Base-by-base conservation (phyloP, 768 basidiomycete genomes). In the Suillus paluster region DNA sequence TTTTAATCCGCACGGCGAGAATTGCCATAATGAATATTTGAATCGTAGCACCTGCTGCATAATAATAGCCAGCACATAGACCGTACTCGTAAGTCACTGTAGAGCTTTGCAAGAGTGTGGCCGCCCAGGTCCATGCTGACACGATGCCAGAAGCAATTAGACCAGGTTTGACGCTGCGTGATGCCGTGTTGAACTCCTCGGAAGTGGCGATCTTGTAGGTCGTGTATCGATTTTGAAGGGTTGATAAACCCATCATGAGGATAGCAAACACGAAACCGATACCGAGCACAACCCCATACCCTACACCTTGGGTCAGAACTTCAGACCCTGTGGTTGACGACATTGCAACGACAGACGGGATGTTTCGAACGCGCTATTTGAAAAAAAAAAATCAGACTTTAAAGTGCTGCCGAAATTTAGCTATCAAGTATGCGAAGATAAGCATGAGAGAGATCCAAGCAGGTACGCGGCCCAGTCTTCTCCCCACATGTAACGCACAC, bases 71-170 rank as follows among this genome's bases (percentile, higher is more conserved):
- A 42, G 64, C 67, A 1, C 62, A 67, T 38, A 71, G 44, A 57
- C 73, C 73, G 44, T 70, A 70, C 30, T 68, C 66, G 50, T 74
- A 73, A 14, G 73, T 69, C 50, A 78, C 78, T 68, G 70, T 69
- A 36, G 70, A 66, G 17, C 67, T 68, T 50, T 70, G 68, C 27
- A 75, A 64, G 19, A 75, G 64, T 23, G 74, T 74, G 11, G 71
- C 67, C n/a, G 68, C 68, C 72, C 71, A 72, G 11, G 72, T 74
- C 73, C 73, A 71, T 30, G 70, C 70, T 25, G 71, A 70, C 33
- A 74, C 73, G 56, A 69, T 65, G 41, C 60, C 62, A 27, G 66
- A 66, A 17, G 66, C 66, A 30, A 66, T 65, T 36, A 65, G 48
- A 12, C 66, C 66, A 53, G 66, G 66, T 41, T 66, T 66, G 15